Evolutionary conservation across 2,329 filamentous ascomycete genomes (phyloP), one percentile per base, ranked within the genome.

Genomic region (Sphaerulina populicola): DNA sequence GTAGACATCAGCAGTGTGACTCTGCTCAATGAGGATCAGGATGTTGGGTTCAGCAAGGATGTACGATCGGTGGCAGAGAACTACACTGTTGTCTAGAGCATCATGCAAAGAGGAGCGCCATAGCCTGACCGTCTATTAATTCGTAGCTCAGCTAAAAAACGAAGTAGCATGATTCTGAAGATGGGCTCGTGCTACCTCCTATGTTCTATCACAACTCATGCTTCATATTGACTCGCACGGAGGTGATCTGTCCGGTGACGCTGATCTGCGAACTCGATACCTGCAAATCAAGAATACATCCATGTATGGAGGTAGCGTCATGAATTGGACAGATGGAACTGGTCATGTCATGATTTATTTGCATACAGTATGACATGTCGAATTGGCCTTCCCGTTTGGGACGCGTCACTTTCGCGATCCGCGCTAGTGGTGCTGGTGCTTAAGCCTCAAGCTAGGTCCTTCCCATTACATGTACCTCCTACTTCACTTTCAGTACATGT

Each of bases 1-100:
- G 87, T 98, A 57, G 89, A 96, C 73, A 91, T 97, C 76, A 83
- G 85, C 79, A 56, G 81, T 41, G 85, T 91, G 21, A 79, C 79
- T 23, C 71, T 93, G 60, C 64, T 90, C 50, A 86, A 88, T 58
- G 80, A 86, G 74, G 79, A 82, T 58, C 85, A 91, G 68, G 82
- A 88, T 45, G 83, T 94, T 47, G 81, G 82, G 15, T 94, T 89
- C 72, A 86, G 85, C 42, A 91, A 88, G 72, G 86, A 93, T 51
- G 73, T 90, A 67, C 87, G 83, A 71, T 88, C 82, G 15, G 74
- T 81, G 49, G 84, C 87, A 4, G 88, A 91, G 59, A 80, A 79
- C 57, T 94, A 88, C 69, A 64, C 82, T 56, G 83, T 94, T 64
- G 84, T 87, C 71, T 91, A 82, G 70, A 10, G 14, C n/a, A n/a